Base-by-base conservation (phyloP, 805 yeast species). In the Sugiyamaella floridensis region DNA sequence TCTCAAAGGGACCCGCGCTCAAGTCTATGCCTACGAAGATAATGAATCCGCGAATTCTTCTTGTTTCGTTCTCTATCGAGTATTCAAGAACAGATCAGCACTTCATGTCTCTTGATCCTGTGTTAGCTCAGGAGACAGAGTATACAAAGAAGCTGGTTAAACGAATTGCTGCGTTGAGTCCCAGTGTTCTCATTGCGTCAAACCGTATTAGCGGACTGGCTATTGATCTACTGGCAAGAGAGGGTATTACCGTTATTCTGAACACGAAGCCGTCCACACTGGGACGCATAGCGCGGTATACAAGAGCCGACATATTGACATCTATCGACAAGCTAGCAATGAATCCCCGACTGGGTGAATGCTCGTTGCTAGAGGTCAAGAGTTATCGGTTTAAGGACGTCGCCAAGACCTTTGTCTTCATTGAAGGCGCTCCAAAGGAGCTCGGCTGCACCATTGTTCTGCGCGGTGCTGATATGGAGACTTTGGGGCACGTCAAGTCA, bases 11-110 rank as follows among this genome's bases (percentile, higher is more conserved):
- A 15, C 72, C 90, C 44, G 96, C 96, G 2, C 73, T 86, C 40
- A 87, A 84, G 62, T 66, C 78, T 1, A 95, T 93, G 99, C 79
- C 89, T 0, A 67, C 79, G 5, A 63, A 66, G 20, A 73, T 95
- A 7, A 61, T 64, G 0, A 75, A 79, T 48, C 98, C 99, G 0
- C 78, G 82, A 51, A 85, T 93, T 41, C 81, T 92, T 54, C 73
- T 95, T 15, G 76, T 93, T 5, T 83, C 89, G 75, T 93, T 93
- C 62, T 97, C 97, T 0, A 71, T 93, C 22, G 98, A 90, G 63
- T 93, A 89, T 59, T 74, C 82, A 54, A 81, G 84, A 55, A 82
- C 80, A 42, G 61, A 56, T 2, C 89, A 85, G 58, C 87, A 82
- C 56, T 85, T 89, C 54, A 81, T 89, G 67, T 86, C 95, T 63